Evolutionary conservation across 306 rosid species (phyloP), one percentile per base, ranked within the genome.

Genomic region (Begonia peltatifolia): DNA sequence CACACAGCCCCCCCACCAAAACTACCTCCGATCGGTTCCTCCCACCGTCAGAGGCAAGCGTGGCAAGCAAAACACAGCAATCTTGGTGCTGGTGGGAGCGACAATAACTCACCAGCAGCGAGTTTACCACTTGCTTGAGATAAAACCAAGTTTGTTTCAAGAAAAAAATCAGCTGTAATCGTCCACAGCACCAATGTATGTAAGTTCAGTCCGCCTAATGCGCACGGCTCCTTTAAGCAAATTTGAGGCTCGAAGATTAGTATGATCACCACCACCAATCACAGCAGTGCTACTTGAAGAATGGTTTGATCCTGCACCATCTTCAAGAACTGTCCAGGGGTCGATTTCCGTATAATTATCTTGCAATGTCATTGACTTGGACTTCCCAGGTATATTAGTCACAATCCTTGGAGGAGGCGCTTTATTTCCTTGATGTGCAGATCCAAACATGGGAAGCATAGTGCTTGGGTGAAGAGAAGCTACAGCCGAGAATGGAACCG

Each of bases 271-370:
- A 41, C 77, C 66, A 66, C 88, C 92, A 23, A 79, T 71, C 49
- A 69, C 68, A 52, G 75, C 71, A 59, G 80, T 64, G 41, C 65
- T 83, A 66, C 80, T 57, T 1, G 82, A 68, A 46, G 84, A 74
- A 35, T 77, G 82, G 65, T 83, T 80, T 41, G 94, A 80, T 57
- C 95, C 97, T n/a, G 94, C 78, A 2, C 99, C 87, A 47, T 90
- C 99, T 80, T 90, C 99, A 68, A 86, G 69, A 49, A 90, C 86
- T 6, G 67, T 74, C 99, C 99, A 86, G 42, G 95, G 99, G 74
- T 90, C 99, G 57, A 83, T 61, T 42, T 83, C 97, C 63, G 72
- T 59, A 54, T 83, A 93, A 49, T 50, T 58, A 56, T 79, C 92
- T 65, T 61, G 94, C 20, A 50, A 49, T 14, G 72, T 67, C 68